Conservation (phyloP, 2,329 filamentous ascomycete genomes). For the Ophiocordyceps australis region DNA sequence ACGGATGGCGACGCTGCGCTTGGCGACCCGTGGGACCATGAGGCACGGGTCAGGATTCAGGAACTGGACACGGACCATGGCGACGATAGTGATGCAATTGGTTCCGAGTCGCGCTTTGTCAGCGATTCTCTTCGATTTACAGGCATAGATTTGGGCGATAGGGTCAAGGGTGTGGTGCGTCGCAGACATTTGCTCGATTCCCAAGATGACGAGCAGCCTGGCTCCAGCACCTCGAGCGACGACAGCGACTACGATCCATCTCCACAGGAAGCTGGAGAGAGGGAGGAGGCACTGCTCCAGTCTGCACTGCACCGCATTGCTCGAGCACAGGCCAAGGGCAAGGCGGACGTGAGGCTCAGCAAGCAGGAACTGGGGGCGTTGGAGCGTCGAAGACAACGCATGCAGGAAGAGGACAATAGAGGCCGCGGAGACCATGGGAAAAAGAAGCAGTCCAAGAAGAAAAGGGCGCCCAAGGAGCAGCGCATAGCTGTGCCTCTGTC, state of each 20-base stretch:
- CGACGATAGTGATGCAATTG: constrained; percentile 30
- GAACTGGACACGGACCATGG: constrained; percentile 47
- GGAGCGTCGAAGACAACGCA: constrained; percentile 46
- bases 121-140: constrained; percentile 45
- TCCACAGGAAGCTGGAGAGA: constrained; percentile 26
- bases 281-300: constrained; percentile 60
- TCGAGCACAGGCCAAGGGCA: constrained; percentile 57
- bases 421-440: constrained; percentile 31
- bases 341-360: constrained; percentile 62
- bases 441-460: constrained; percentile 17
- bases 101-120: constrained; percentile 27
- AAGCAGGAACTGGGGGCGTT: constrained; percentile 67
- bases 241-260: constrained; percentile 19
- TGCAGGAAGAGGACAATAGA: constrained; percentile 41
- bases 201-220: constrained; percentile 8
- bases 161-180: constrained; percentile 16
- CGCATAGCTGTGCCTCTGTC: constrained; percentile 34
- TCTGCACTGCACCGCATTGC: constrained; percentile 66
- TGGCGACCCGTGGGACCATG: constrained; percentile 14
- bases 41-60: constrained; percentile 34
- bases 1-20: constrained; percentile 27
- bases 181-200: constrained; percentile 14
- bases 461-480: constrained; percentile 22
- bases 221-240: constrained; percentile 1
- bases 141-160: constrained; percentile 34